Percentiles rank a stretch among this genome's conserved stretches.
phyloP scores from a whole-genome alignment of 192 early-diverging fungal species.

The Coemansia sp. region DNA sequence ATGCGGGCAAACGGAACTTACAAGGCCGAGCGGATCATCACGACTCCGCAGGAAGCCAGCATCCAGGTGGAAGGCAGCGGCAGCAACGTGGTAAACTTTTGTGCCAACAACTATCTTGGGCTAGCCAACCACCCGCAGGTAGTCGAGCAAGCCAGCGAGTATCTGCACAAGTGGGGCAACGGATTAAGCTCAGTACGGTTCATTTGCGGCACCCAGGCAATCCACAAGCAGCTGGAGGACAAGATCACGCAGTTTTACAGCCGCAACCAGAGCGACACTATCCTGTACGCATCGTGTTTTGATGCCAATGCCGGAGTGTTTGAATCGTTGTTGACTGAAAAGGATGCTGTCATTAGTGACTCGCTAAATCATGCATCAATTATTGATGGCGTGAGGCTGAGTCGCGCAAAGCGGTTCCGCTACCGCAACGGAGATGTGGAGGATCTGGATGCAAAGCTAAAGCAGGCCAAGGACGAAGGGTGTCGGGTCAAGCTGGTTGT shows the following conservation, averaged over 20 bases:
- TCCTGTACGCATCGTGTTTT: slow-evolving; percentile 69
- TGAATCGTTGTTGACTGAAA: slow-evolving; percentile 58
- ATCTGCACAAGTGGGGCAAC: slow-evolving; percentile 59
- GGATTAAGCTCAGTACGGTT: slow-evolving; percentile 68
- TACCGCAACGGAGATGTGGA: slow-evolving; percentile 70
- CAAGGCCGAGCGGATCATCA: slow-evolving; percentile 66
- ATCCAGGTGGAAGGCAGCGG: slow-evolving; percentile 53
- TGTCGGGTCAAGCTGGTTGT: slow-evolving; percentile 64
- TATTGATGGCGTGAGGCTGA: slow-evolving; percentile 68
- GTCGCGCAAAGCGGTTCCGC: slow-evolving; percentile 62
- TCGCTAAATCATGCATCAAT: slow-evolving; percentile 64
- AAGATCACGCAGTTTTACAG: slow-evolving; percentile 62
- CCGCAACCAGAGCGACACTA: slow-evolving; percentile 52
- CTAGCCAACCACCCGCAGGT: slow-evolving; percentile 61
- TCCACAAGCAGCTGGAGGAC: slow-evolving; percentile 64
- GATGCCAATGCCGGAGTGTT: slow-evolving; percentile 72
- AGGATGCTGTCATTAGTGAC: slow-evolving; percentile 60
- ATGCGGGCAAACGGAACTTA: slow-evolving; percentile 64
- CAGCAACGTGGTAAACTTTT: slow-evolving; percentile 60
- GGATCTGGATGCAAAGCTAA: slow-evolving; percentile 62
- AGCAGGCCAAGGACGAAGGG: slow-evolving; percentile 51
- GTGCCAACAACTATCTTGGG: slow-evolving; percentile 72
- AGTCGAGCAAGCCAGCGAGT: slow-evolving; percentile 53
- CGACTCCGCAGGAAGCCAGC: slow-evolving; percentile 56
- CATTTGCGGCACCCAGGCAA: slow-evolving; percentile 69